Conservation (phyloP, 108 stramenopile genomes). For the Discostella pseudostelligera region DNA sequence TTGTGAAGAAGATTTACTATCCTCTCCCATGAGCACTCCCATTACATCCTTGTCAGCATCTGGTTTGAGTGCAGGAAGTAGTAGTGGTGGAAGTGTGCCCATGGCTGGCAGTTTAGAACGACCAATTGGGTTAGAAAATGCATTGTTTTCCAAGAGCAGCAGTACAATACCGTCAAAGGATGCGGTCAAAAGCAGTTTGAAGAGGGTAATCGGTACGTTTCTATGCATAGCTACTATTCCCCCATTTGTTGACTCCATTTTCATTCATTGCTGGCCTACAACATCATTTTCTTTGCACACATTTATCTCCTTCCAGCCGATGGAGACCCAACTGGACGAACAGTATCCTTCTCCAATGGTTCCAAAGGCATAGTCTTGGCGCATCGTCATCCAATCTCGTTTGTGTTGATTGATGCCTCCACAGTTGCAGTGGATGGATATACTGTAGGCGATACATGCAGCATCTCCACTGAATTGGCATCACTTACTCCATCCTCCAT, state of each 20-base stretch:
- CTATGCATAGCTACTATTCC: too few species aligned
- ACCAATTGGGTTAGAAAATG: neutral
- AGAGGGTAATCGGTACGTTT: too few species aligned
- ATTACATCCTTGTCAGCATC: neutral
- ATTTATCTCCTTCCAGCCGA: constrained; percentile 28
- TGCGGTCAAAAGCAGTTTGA: too few species aligned
- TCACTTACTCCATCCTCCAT: constrained; percentile 40
- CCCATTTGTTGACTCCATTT: neutral
- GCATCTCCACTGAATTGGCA: constrained; percentile 28
- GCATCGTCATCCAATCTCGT: constrained; percentile 81
- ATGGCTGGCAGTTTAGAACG: neutral
- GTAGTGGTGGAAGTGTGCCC: neutral
- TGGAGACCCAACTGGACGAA: constrained; percentile 70
- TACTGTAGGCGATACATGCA: constrained; percentile 30
- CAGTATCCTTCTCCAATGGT: constrained; percentile 49
- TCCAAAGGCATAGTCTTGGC: constrained; percentile 66
- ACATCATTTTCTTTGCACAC: neutral
- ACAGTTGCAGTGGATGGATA: constrained; percentile 17
- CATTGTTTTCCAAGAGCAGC: neutral
- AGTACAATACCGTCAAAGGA: too few species aligned
- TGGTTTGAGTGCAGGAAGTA: neutral
- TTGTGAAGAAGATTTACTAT: neutral
- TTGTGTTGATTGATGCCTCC: constrained; percentile 51
- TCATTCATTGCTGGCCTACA: neutral
- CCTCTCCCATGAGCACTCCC: neutral